phyloP scores from a whole-genome alignment of 2,329 filamentous ascomycete species.

The Diaporthe citri region DNA sequence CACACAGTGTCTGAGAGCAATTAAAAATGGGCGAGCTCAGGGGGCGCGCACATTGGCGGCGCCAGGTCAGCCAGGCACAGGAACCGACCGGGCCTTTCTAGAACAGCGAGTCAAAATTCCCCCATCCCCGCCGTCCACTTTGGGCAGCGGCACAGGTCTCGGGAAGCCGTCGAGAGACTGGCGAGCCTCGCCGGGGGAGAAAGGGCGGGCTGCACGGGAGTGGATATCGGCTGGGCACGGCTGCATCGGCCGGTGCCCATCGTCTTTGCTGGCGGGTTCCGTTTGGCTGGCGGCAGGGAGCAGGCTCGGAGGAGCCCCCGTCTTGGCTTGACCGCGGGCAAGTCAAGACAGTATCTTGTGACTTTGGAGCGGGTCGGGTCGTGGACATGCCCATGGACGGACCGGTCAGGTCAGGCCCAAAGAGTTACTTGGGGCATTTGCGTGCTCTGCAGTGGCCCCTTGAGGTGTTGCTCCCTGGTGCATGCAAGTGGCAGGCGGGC shows the following conservation, averaged over 20 bases:
- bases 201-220: conserved; percentile 14
- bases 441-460: too few relatives aligned
- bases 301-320: neutral
- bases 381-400: neutral
- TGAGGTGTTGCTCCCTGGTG: too few relatives aligned
- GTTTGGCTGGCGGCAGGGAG: conserved; percentile 23
- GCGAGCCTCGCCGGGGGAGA: conserved; percentile 8
- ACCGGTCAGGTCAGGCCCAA: neutral
- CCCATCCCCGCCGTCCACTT: neutral
- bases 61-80: conserved; percentile 1
- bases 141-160: conserved; percentile 17
- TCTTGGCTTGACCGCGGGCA: neutral
- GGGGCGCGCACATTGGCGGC: neutral
- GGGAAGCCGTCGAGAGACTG: conserved; percentile 21
- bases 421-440: neutral
- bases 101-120: neutral
- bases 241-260: conserved; percentile 18
- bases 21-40: neutral
- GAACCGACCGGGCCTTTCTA: neutral
- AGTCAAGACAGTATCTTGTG: conserved; percentile 2
- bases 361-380: conserved; percentile 8
- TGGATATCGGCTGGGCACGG: conserved; percentile 23
- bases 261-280: conserved; percentile 30
- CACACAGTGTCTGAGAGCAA: conserved; percentile 24
- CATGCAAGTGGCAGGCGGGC: neutral